Conservation (phyloP, 75 land plant species). For the Cupressus sempervirens region DNA sequence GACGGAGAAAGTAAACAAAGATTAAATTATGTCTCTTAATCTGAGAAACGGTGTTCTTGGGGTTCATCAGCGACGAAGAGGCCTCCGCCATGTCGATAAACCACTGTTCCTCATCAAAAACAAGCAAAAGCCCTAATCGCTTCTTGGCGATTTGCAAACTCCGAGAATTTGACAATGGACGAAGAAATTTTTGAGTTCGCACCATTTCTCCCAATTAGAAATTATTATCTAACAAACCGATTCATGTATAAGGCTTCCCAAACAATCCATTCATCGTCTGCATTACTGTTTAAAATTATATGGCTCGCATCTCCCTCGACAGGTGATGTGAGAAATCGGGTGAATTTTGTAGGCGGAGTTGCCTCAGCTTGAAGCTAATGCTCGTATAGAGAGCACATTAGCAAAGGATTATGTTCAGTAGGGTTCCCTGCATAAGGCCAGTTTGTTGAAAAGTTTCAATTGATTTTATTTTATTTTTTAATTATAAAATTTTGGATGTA, state of each 20-base stretch:
- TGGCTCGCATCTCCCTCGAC: too few relatives aligned
- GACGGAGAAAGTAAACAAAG: too few relatives aligned
- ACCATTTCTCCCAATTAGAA: slow-evolving; percentile 84
- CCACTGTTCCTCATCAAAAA: slow-evolving; percentile 76
- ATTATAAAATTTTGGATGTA: too few relatives aligned
- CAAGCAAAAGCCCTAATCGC: too few relatives aligned
- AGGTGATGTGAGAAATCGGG: too few relatives aligned
- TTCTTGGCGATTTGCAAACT: slow-evolving; percentile 55
- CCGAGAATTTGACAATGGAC: slow-evolving; percentile 72
- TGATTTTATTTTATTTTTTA: too few relatives aligned
- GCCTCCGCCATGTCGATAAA: slow-evolving; percentile 77
- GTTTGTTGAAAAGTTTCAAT: too few relatives aligned
- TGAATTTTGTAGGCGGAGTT: too few relatives aligned
- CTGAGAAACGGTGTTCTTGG: slow-evolving; percentile 71
- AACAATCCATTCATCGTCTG: slow-evolving; percentile 82
- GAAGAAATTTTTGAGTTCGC: slow-evolving; percentile 83
- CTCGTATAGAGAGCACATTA: too few relatives aligned
- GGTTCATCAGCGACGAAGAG: slow-evolving; percentile 57
- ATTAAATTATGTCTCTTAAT: slow-evolving; percentile 46
- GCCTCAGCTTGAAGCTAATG: too few relatives aligned
- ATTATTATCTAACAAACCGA: slow-evolving; percentile 81
- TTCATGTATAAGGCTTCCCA: slow-evolving; percentile 76
- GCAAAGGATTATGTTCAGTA: too few relatives aligned
- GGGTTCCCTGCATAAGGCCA: too few relatives aligned
- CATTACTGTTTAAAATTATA: slow-evolving; percentile 74